Evolutionary conservation across 331 rosid species (phyloP).

Genomic region (Malus hybrid): DNA sequence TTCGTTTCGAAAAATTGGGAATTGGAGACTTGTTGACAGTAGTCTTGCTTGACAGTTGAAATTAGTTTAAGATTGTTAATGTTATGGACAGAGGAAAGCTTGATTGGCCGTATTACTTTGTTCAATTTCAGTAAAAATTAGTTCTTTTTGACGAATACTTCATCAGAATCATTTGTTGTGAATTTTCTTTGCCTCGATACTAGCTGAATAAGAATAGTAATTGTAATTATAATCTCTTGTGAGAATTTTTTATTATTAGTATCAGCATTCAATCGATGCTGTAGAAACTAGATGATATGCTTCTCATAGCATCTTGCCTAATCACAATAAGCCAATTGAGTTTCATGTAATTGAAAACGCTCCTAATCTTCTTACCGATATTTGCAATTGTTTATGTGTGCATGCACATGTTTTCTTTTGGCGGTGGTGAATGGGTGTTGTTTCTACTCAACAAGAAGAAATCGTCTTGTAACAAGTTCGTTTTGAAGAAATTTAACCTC

Average conservation of each 20-base stretch:
- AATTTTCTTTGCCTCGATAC: neutral
- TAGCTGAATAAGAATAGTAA: neutral
- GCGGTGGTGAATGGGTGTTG: neutral
- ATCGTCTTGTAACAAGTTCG: neutral
- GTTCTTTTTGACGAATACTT: neutral
- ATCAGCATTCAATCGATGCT: neutral
- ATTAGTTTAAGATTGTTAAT: neutral
- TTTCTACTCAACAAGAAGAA: neutral
- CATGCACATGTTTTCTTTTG: neutral
- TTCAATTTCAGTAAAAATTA: neutral
- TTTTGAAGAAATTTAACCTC: too few relatives aligned
- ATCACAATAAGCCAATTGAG: too few relatives aligned
- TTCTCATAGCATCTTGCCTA: neutral
- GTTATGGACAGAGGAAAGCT: neutral
- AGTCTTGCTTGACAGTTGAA: neutral
- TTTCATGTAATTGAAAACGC: neutral
- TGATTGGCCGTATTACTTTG: neutral
- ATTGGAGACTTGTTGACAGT: neutral
- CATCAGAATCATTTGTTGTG: neutral
- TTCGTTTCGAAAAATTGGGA: neutral
- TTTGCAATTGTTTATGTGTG: neutral
- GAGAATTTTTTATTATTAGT: neutral
- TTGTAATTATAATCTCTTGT: neutral
- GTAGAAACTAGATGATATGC: neutral
- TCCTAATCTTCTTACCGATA: neutral